Conservation (phyloP, 441 rosid species). For the Syzygium malaccense region DNA sequence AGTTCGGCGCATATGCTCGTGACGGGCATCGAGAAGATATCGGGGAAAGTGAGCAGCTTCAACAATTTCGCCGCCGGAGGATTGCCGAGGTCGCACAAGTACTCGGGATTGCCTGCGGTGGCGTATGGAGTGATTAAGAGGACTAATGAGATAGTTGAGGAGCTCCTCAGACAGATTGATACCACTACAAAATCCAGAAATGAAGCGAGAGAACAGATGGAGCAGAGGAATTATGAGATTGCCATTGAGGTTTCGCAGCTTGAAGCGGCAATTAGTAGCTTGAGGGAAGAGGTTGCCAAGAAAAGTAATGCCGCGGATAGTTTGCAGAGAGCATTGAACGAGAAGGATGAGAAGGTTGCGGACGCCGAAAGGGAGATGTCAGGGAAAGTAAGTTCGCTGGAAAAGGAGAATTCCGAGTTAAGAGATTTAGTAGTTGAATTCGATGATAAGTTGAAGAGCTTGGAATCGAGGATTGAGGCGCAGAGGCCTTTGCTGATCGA, state of each 20-base stretch:
- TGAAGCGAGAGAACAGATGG: slow-evolving; percentile 83
- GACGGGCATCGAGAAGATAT: slow-evolving; percentile 91
- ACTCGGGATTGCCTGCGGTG: slow-evolving; percentile 56
- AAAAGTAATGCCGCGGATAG: slow-evolving; percentile 40
- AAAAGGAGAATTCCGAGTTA: slow-evolving; percentile 48
- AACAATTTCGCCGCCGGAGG: slow-evolving; percentile 66
- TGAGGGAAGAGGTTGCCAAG: slow-evolving; percentile 58
- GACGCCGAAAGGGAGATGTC: slow-evolving; percentile 43
- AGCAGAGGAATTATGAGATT: slow-evolving; percentile 86
- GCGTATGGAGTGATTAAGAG: slow-evolving; percentile 87
- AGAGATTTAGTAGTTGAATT: slow-evolving; percentile 56
- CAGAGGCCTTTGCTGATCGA: slow-evolving; percentile 72
- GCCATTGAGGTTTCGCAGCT: slow-evolving; percentile 94
- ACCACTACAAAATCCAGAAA: slow-evolving; percentile 51
- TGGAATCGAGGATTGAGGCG: slow-evolving; percentile 49
- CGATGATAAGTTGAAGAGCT: slow-evolving; percentile 53
- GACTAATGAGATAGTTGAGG: slow-evolving; percentile 89
- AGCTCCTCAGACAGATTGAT: slow-evolving; percentile 68
- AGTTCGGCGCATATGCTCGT: slow-evolving; percentile 79
- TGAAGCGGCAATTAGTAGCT: slow-evolving; percentile 68
- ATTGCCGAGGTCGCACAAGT: slow-evolving; percentile 77
- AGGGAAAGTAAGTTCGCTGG: slow-evolving; percentile 33
- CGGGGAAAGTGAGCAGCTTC: slow-evolving; percentile 62
- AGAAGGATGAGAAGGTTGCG: slow-evolving; percentile 44
- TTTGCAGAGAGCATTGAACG: slow-evolving; percentile 43